phyloP scores from a whole-genome alignment of 1,284 basidiomycete species.

The Malassezia japonica region DNA sequence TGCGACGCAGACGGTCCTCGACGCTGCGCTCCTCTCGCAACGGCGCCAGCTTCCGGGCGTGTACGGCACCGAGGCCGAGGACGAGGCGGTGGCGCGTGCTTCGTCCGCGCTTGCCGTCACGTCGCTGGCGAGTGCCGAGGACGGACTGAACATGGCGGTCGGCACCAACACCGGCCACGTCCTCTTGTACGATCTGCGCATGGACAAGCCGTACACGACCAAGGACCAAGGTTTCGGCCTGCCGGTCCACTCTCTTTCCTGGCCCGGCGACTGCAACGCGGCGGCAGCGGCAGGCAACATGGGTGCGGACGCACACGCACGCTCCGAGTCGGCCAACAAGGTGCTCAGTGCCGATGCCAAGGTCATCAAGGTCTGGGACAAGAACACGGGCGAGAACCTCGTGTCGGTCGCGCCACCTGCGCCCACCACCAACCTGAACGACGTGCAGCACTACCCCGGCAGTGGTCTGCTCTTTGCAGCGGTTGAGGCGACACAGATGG shows the following conservation, averaged over 20 bases:
- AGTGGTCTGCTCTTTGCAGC: conserved; percentile 43
- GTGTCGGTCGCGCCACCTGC: conserved; percentile 81
- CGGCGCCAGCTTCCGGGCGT: conserved; percentile 46
- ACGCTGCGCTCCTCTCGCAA: conserved; percentile 46
- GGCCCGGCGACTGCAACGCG: conserved; percentile 67
- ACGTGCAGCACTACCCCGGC: conserved; percentile 43
- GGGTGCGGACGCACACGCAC: conserved; percentile 60
- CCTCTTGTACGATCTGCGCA: conserved; percentile 84
- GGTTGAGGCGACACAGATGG: conserved; percentile 45
- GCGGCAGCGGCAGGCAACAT: conserved; percentile 25
- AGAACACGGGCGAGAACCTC: conserved; percentile 67
- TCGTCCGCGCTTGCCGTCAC: conserved; percentile 61
- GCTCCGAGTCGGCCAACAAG: conserved; percentile 50
- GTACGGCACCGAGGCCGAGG: conserved; percentile 33
- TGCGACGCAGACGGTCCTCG: conserved; percentile 54
- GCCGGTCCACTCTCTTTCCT: conserved; percentile 72
- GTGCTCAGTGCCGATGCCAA: conserved; percentile 44
- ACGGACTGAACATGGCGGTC: conserved; percentile 84
- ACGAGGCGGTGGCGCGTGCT: conserved; percentile 25
- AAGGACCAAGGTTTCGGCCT: conserved; percentile 98
- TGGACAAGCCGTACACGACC: conserved; percentile 67
- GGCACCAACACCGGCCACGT: conserved; percentile 92
- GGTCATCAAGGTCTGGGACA: conserved; percentile 55
- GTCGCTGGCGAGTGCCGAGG: conserved; percentile 61
- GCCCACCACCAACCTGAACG: conserved; percentile 64